A percentile compares a stretch with the other conserved stretches of the same genome.
Conservation (phyloP, 2,329 filamentous ascomycete genomes). For the Verticillium nubilum region DNA sequence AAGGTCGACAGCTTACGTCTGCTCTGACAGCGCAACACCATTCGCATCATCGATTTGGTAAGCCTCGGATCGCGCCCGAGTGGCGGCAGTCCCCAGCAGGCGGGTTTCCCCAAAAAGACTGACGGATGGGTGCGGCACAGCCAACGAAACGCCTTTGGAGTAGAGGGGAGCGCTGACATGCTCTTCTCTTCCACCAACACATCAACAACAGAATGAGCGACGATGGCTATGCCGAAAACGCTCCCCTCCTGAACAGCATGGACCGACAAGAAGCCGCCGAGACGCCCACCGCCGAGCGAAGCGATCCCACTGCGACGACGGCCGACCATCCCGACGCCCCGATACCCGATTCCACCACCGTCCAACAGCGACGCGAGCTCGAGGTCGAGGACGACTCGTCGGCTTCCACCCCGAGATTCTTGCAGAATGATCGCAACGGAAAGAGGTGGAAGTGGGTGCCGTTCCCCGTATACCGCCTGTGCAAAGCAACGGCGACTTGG, state of each 20-base stretch:
- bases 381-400: constrained; percentile 34
- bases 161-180: constrained; percentile 6
- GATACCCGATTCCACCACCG: constrained; percentile 23
- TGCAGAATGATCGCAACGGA: constrained; percentile 39
- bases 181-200: constrained; percentile 4
- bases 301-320: constrained; percentile 10
- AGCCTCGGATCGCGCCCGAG: background rate
- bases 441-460: constrained; percentile 56
- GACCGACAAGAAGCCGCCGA: constrained; percentile 23
- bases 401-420: constrained; percentile 52
- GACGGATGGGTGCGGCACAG: constrained; percentile 13
- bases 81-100: background rate
- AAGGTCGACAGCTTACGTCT: background rate
- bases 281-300: constrained; percentile 7
- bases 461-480: constrained; percentile 43
- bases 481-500: constrained; percentile 41
- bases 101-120: background rate
- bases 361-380: constrained; percentile 33
- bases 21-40: background rate
- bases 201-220: constrained; percentile 20
- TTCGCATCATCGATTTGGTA: background rate
- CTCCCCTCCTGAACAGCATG: constrained; percentile 32
- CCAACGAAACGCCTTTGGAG: constrained; percentile 9
- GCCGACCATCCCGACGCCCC: constrained; percentile 36
- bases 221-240: constrained; percentile 25